Base-by-base conservation (phyloP, 441 rosid genomes). In the Pelargonium myrrhifolium region DNA sequence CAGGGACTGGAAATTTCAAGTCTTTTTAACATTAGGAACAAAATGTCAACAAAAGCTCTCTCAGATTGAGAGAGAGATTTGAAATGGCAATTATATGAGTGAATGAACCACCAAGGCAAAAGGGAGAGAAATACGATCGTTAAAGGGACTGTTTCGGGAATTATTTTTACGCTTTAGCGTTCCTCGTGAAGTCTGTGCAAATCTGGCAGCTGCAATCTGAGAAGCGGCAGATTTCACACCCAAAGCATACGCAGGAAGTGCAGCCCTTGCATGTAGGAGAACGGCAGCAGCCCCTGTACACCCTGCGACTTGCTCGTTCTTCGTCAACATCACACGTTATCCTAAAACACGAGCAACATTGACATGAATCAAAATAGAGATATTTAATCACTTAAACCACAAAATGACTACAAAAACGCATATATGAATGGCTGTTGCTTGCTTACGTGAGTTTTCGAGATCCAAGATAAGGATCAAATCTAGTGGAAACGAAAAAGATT, bases 211-310 rank as follows among this genome's bases (percentile, higher is more conserved):
- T 86, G 79, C 99, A 95, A 64, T 95, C 97, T 0, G 88, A 68
- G 83, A 90, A 90, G 12, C 98, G 97, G 51, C 98, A 92, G 73
- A 87, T 82, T 37, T 84, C 89, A 65, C 99, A 90, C 53, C 98
- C 99, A 22, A 92, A 92, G 83, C 98, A 95, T 40, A 95, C 98
- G 37, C 98, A 95, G 37, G 98, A 85, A 42, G 98, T 95, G 86
- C 99, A 95, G 5, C 99, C 98, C 74, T 86, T 86, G 82, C 99
- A 95, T 11, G 95, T 84, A 8, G 89, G 87, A 20, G 95, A 83
- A 10, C 92, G 85, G 67, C 70, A 72, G 78, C 99, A 95, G 51
- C 99, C 96, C 76, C 92, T 79, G 76, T 89, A 94, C 10, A 84
- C 92, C 82, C 87, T 86, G 66, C 99, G 82, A 69, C 97, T 92